Conservation (phyloP, 2,329 filamentous ascomycete genomes). For the Lecanicillium sp. region DNA sequence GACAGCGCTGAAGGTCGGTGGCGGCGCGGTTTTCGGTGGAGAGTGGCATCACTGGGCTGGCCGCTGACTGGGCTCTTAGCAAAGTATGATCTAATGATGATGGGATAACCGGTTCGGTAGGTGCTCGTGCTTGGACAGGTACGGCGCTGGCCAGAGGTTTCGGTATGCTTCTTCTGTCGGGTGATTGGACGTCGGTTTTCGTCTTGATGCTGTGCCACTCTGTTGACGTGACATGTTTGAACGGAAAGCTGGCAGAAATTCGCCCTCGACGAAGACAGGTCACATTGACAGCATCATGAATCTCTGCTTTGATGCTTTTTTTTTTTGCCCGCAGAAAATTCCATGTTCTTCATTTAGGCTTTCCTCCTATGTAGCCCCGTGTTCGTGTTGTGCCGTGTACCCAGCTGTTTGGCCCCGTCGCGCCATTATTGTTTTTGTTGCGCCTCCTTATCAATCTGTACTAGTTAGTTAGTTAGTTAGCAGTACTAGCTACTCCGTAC, state of each 20-base stretch:
- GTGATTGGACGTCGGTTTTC: no score
- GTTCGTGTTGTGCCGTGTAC: not conserved
- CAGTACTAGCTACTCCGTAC: no score
- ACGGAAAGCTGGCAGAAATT: no score
- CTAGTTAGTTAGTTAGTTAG: not conserved
- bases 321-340: no score
- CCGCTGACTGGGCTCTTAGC: slow-evolving; percentile 3
- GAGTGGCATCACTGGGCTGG: not conserved
- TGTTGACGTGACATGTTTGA: no score
- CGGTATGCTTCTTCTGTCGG: not conserved
- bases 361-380: not conserved
- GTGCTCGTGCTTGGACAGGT: no score
- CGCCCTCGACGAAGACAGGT: no score
- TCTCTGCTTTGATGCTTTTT: not conserved
- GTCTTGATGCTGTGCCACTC: no score
- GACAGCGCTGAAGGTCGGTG: no score
- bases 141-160: not conserved
- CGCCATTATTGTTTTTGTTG: not conserved
- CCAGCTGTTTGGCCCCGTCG: not conserved
- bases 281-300: not conserved
- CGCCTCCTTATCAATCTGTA: slow-evolving; percentile 10
- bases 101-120: no score
- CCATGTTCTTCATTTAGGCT: no score
- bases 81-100: slow-evolving; percentile 11
- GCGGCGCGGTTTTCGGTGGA: slow-evolving; percentile 2